Evolutionary conservation across 352 stramenopile species (phyloP).

Genomic region (Phytophthora litchii): DNA sequence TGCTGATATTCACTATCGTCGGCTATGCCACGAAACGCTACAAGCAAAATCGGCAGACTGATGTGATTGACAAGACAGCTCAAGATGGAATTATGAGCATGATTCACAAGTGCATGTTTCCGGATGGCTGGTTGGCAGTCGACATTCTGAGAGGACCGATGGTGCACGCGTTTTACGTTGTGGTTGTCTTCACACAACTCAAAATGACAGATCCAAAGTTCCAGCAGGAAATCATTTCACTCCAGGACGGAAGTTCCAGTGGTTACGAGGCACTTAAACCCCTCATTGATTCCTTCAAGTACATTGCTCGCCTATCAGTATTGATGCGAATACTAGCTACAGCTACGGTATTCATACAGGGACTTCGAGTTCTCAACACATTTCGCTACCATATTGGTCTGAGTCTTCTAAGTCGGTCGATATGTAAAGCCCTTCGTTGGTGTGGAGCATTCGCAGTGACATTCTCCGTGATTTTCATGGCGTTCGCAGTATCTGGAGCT

Average conservation of each 20-base stretch:
- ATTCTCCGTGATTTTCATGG: background rate
- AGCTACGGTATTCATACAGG: slow-evolving; percentile 38
- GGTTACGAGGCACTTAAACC: slow-evolving; percentile 2
- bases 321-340: slow-evolving; percentile 38
- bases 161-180: background rate
- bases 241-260: slow-evolving; percentile 21
- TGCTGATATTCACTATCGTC: background rate
- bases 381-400: slow-evolving; percentile 57
- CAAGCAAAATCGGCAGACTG: background rate
- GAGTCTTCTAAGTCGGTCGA: slow-evolving; percentile 24
- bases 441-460: background rate
- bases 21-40: background rate
- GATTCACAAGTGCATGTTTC: background rate
- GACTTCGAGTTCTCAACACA: slow-evolving; percentile 41
- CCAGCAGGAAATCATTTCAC: slow-evolving; percentile 39
- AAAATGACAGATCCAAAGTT: slow-evolving; percentile 34
- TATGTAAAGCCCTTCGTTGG: background rate
- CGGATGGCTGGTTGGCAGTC: background rate
- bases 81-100: background rate
- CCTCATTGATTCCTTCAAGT: slow-evolving; percentile 24
- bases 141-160: background rate
- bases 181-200: slow-evolving; percentile 35
- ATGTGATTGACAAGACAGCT: background rate
- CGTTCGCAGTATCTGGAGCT: background rate
- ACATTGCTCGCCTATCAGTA: slow-evolving; percentile 32